Percentiles rank a stretch among this genome's conserved stretches.
Evolutionary conservation across 1,284 basidiomycete genomes (phyloP).

Genomic region (Coniophora puteana): DNA sequence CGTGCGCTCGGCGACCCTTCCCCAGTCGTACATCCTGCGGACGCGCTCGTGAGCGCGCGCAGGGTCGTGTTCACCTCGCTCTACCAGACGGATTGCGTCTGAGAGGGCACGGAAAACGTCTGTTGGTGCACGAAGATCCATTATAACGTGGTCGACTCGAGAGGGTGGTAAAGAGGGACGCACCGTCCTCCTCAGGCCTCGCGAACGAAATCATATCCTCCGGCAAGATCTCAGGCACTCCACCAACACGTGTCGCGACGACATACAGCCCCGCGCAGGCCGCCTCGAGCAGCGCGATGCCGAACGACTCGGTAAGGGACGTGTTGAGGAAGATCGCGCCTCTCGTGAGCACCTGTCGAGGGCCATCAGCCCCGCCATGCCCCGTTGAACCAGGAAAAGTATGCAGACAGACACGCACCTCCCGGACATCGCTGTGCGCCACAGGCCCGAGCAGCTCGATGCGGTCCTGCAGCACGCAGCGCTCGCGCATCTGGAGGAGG

Average conservation of each 20-base stretch:
- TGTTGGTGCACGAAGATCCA: constrained; percentile 27
- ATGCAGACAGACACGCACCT: constrained; percentile 46
- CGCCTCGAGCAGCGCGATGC: constrained; percentile 94
- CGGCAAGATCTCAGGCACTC: constrained; percentile 94
- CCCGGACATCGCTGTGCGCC: constrained; percentile 75
- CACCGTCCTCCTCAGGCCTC: constrained; percentile 80
- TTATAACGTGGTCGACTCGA: neutral
- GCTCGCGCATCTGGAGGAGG: constrained; percentile 94
- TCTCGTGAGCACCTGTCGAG: constrained; percentile 66
- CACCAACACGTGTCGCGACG: constrained; percentile 92
- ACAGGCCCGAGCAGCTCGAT: constrained; percentile 88
- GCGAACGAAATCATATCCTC: constrained; percentile 94
- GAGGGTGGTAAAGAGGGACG: neutral
- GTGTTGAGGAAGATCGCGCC: constrained; percentile 96
- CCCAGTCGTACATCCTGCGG: constrained; percentile 87
- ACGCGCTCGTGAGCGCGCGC: constrained; percentile 75
- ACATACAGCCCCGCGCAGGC: constrained; percentile 94
- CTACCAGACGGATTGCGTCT: constrained; percentile 74
- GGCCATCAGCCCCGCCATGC: neutral
- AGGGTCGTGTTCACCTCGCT: constrained; percentile 73
- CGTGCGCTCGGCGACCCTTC: constrained; percentile 74
- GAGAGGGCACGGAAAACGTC: constrained; percentile 85
- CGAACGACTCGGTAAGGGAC: constrained; percentile 95
- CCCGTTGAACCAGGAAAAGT: neutral
- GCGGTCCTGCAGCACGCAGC: constrained; percentile 83